Base-by-base conservation (phyloP, 176 grass and related monocot genomes). In the Cenchrus purpureus region DNA sequence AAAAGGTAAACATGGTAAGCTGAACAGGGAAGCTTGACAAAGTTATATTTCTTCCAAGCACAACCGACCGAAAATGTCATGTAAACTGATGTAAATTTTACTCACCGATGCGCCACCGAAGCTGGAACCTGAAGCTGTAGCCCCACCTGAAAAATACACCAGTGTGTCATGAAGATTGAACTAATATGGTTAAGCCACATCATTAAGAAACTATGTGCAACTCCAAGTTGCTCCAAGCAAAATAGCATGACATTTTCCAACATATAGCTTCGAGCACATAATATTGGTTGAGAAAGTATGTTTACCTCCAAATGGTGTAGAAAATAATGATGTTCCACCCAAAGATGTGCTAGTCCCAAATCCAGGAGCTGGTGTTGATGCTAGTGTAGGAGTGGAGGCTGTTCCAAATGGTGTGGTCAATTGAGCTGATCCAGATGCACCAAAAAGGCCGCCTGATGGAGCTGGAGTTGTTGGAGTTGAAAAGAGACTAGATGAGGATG, bases 21-120 rank as follows among this genome's bases (percentile, higher is more conserved):
- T 44, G 51, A 72, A 60, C 84, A 59, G 29, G 20, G 17, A 50
- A 87, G 61, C 40, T 77, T 76, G 43, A 73, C 55, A 58, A 69
- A 34, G 31, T 17, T n/a, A 61, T 55, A 19, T 65, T 46, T 72
- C 65, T 25, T 55, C 8, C 17, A 61, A 12, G 31, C 19, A 63
- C 6, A 31, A 37, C 10, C 44, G 45, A 63, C 3, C 29, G 59
- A 81, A 69, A 53, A 13, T 46, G 53, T 43, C 51, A 56, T 62
- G 61, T 63, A 14, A 65, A 63, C 20, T 42, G 49, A 55, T 62
- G 61, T 62, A 14, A 69, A 62, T 15, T 90, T 19, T 64, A 94
- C 97, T 94, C 68, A 96, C 97, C 60, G 93, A 92, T 87, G 93
- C 84, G 79, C 89, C 94, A 56, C 89, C 97, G 45, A 99, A 94